Percentiles rank a stretch among this genome's conserved stretches.
phyloP scores from a whole-genome alignment of 2,329 filamentous ascomycete species.

The Sclerotinia subarctica region DNA sequence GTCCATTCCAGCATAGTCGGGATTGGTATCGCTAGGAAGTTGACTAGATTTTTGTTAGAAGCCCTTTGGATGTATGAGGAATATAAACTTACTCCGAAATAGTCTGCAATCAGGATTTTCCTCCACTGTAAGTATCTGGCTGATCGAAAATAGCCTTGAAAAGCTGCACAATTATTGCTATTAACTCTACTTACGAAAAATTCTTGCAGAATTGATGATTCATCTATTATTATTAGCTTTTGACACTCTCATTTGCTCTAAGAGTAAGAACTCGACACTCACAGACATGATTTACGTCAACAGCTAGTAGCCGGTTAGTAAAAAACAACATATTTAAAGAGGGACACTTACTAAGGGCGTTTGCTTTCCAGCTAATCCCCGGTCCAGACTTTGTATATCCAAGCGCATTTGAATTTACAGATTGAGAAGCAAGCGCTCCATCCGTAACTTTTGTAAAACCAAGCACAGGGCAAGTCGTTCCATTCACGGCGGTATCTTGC shows the following conservation, averaged over 20 bases:
- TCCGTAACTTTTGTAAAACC: neutral
- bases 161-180: constrained; percentile 5
- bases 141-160: constrained; percentile 14
- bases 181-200: constrained; percentile 5
- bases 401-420: constrained; percentile 4
- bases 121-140: neutral
- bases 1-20: constrained; percentile 15
- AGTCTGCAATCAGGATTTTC: constrained; percentile 1
- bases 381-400: neutral
- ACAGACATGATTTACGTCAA: constrained; percentile 14
- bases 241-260: neutral
- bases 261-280: neutral
- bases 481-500: neutral
- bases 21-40: constrained; percentile 13
- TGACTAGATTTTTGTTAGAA: neutral
- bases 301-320: neutral
- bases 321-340: neutral
- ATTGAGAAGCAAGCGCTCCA: constrained; percentile 1
- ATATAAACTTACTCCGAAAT: constrained; percentile 7
- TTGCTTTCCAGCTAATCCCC: neutral
- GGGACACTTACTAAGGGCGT: neutral
- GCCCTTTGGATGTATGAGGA: neutral
- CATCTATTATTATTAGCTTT: constrained; percentile 10
- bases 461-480: constrained; percentile 2
- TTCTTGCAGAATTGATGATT: constrained; percentile 1